These are phyloP conservation scores for Plasmodium knowlesi DNA, from an alignment of 169 alveolate genomes.

Conservation along the genomic window DNA sequence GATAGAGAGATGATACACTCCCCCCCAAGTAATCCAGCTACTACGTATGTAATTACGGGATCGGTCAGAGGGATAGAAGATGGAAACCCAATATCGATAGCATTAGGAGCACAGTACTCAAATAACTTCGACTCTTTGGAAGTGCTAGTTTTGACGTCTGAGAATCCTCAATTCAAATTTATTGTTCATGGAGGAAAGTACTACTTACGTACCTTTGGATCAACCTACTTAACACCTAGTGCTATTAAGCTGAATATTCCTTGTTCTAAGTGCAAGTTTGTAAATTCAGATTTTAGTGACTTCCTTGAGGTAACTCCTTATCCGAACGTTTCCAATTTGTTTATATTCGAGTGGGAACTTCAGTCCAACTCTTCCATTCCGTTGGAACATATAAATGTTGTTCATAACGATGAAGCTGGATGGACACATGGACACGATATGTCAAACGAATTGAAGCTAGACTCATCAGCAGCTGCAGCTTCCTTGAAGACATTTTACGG, in stretches of 20 bases:
- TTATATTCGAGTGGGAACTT: slow-evolving; percentile 79
- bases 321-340: slow-evolving; percentile 56
- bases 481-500: slow-evolving; percentile 79
- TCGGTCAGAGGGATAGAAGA: slow-evolving; percentile 75
- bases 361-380: slow-evolving; percentile 80
- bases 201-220: slow-evolving; percentile 81
- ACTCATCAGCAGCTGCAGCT: slow-evolving; percentile 84
- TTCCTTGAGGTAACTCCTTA: slow-evolving; percentile 31
- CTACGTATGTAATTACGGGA: slow-evolving; percentile 72
- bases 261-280: slow-evolving; percentile 78
- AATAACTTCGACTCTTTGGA: slow-evolving; percentile 79
- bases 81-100: slow-evolving; percentile 82
- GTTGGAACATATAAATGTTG: slow-evolving; percentile 76
- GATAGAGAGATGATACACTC: slow-evolving; percentile 8
- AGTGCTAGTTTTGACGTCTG: slow-evolving; percentile 55
- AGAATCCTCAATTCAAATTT: slow-evolving; percentile 72
- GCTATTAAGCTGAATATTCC: slow-evolving; percentile 76
- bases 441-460: slow-evolving; percentile 76
- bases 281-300: slow-evolving; percentile 35
- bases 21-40: background rate
- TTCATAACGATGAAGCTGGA: slow-evolving; percentile 81
- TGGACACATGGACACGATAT: slow-evolving; percentile 73
- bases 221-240: slow-evolving; percentile 84
- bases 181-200: slow-evolving; percentile 76
- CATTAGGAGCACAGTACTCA: slow-evolving; percentile 83